Evolutionary conservation across 352 stramenopile genomes (phyloP).

Genomic region (Phytopythium litorale): DNA sequence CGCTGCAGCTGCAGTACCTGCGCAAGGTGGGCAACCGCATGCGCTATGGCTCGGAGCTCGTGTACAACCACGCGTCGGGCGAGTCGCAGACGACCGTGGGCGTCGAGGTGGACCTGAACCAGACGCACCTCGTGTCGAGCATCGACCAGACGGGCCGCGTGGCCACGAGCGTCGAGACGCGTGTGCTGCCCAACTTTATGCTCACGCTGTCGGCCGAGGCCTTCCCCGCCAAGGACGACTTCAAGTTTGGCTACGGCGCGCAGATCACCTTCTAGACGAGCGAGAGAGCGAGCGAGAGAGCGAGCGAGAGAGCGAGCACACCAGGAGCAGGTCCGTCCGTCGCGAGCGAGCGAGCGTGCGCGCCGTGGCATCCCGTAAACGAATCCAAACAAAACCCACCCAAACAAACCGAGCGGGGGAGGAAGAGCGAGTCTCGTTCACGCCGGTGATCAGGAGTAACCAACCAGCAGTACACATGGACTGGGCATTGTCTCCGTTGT

Average conservation of each 20-base stretch:
- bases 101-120: constrained; percentile 79
- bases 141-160: constrained; percentile 82
- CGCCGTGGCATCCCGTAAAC: constrained; percentile 2
- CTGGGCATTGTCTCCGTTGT: no score
- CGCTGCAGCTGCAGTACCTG: constrained; percentile 83
- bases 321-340: constrained; percentile 8
- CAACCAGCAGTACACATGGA: neutral
- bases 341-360: constrained; percentile 5
- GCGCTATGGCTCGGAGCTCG: constrained; percentile 78
- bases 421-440: neutral
- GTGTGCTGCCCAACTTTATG: constrained; percentile 85
- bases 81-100: constrained; percentile 81
- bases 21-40: constrained; percentile 82
- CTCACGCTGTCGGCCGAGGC: constrained; percentile 82
- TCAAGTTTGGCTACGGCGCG: constrained; percentile 90
- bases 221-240: constrained; percentile 85
- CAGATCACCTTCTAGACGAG: constrained; percentile 84
- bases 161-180: constrained; percentile 78
- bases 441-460: neutral
- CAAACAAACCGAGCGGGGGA: neutral
- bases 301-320: constrained; percentile 14
- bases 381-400: constrained; percentile 1
- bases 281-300: constrained; percentile 18
- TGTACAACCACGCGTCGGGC: constrained; percentile 83
- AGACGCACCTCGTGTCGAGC: constrained; percentile 82